Evolutionary conservation across 1,284 basidiomycete genomes (phyloP), one percentile per base, ranked within the genome.

Genomic region (Microbotryomycetes sp.): DNA sequence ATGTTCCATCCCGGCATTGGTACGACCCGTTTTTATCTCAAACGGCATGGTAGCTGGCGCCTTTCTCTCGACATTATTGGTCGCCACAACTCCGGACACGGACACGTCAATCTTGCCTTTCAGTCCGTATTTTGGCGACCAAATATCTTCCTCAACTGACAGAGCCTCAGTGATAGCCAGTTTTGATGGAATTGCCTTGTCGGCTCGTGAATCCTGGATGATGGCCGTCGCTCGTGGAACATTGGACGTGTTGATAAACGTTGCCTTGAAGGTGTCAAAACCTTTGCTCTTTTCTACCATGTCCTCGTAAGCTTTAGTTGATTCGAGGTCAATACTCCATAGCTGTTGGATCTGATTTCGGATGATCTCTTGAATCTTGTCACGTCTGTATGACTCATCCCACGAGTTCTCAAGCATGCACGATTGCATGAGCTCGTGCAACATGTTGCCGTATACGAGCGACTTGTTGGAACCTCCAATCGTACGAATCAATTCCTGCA

Each of bases 41-140:
- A 98, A 83, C 2, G 94, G 91, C 70, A 87, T 81, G 0, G 85
- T 83, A 16, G 71, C 71, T 2, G 23, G 30, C 23, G 11, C 31
- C 62, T 24, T 48, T 54, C 24, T 51, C 31, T 28, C 35, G 35
- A 11, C 58, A 69, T 64, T 70, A 65, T 66, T 67, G 62, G 52
- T 70, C 52, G 54, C 81, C 9, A 82, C 75, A 31, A 90, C 81
- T 13, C 82, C 75, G 0, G 83, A 83, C 0, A 97, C 84, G 4
- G 87, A 91, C 0, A 89, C 93, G 70, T 99, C 94, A 21, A 98
- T 79, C 76, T 97, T 97, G 24, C 94, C 96, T 74, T 94, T 97
- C 45, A 99, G 80, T 0, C 94, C 96, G 73, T 88, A 96, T 13
- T 85, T 87, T 0, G 96, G 93, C 0, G 89, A 93, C 88, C 91